A percentile compares a stretch with the other conserved stretches of the same genome.
Conservation (phyloP, 352 stramenopile species). For the Phytophthora parvispora region DNA sequence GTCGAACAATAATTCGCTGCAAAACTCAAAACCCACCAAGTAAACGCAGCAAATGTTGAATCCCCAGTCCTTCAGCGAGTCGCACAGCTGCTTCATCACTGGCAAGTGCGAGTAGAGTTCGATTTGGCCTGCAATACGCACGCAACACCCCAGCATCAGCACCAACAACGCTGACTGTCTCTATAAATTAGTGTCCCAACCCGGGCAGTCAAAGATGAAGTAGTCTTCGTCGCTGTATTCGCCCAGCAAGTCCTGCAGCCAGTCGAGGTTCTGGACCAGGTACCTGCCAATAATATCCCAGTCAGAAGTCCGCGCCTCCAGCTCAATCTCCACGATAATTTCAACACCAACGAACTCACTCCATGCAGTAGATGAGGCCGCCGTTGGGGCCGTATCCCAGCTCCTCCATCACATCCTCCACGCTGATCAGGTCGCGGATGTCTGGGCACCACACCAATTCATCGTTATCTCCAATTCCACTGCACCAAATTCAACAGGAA, state of each 20-base stretch:
- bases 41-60: constrained; percentile 93
- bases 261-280: constrained; percentile 96
- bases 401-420: constrained; percentile 98
- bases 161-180: background rate
- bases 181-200: constrained; percentile 72
- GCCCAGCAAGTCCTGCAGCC: constrained; percentile 94
- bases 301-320: constrained; percentile 7
- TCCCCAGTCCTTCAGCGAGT: constrained; percentile 86
- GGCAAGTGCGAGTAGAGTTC: constrained; percentile 94
- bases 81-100: constrained; percentile 92
- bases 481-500: constrained; percentile 13
- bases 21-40: constrained; percentile 52
- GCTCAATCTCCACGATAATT: background rate
- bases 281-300: constrained; percentile 53
- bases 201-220: constrained; percentile 99
- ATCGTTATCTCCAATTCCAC: constrained; percentile 16
- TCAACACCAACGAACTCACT: constrained; percentile 81
- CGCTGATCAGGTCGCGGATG: constrained; percentile 96
- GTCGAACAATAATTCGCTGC: background rate
- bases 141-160: background rate
- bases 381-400: constrained; percentile 98
- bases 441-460: constrained; percentile 51
- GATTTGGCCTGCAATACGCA: constrained; percentile 79
- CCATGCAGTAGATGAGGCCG: constrained; percentile 99
- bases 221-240: constrained; percentile 96